Conservation (phyloP, 1,284 basidiomycete species). For the Clitocybe nebularis region DNA sequence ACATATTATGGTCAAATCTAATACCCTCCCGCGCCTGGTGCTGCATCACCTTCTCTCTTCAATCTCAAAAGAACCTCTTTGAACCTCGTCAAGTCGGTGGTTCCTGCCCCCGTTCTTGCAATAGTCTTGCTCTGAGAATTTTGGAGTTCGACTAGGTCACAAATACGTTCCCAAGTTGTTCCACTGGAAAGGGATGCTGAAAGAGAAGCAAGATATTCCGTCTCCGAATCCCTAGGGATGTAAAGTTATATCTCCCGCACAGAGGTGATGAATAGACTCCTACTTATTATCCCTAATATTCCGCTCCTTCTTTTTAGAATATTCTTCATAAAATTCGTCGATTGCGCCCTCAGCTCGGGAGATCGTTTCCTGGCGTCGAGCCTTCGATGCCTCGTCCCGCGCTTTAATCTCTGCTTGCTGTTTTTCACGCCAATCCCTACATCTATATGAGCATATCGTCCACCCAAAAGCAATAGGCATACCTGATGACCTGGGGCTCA, state of each 20-base stretch:
- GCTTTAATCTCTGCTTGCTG: constrained; percentile 84
- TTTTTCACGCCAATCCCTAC: constrained; percentile 83
- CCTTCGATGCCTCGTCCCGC: constrained; percentile 75
- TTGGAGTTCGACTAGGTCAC: constrained; percentile 82
- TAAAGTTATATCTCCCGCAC: constrained; percentile 5
- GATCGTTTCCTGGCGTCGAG: constrained; percentile 82
- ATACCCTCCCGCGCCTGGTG: constrained; percentile 91
- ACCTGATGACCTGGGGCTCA: constrained; percentile 88
- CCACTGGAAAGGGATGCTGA: constrained; percentile 81
- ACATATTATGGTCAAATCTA: constrained; percentile 33
- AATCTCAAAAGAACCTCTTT: constrained; percentile 87
- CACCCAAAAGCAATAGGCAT: no score
- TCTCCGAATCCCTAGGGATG: constrained; percentile 76
- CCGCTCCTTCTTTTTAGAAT: constrained; percentile 88
- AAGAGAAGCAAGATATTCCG: constrained; percentile 72
- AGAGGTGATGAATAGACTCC: constrained; percentile 27
- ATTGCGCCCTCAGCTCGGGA: constrained; percentile 89
- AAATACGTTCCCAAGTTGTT: constrained; percentile 96
- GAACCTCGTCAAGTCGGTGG: constrained; percentile 86
- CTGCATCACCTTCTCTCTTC: constrained; percentile 84
- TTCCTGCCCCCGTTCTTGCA: constrained; percentile 81
- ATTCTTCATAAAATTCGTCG: constrained; percentile 95
- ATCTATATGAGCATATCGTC: no score
- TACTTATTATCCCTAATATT: constrained; percentile 96
- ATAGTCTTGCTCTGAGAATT: constrained; percentile 98